Base-by-base conservation (phyloP, 805 yeast species). In the Metschnikowia lachancei region DNA sequence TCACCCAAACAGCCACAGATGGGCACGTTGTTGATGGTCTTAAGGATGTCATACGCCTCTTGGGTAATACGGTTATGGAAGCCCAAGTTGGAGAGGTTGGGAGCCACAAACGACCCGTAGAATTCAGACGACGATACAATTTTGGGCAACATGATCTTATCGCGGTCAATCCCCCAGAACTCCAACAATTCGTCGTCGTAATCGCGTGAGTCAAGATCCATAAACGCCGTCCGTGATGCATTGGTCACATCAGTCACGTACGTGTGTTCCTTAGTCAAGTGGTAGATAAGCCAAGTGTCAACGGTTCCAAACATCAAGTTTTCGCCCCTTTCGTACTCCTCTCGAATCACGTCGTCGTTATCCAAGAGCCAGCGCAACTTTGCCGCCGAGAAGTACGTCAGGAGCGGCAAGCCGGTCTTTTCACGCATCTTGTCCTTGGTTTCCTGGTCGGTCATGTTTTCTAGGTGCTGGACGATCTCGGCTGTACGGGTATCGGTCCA, bases 401-500 rank as follows among this genome's bases (percentile, higher is more conserved):
- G 85, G 38, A 91, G 72, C 28, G 96, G 96, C 57, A 91, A 77
- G 9, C 98, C 98, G 36, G 88, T 84, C 55, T 77, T 80, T 54
- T 77, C 72, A 58, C 79, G 75, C 56, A 89, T 72, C 45, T 73
- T 74, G 36, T 76, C 80, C 52, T 86, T 76, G 41, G 74, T 74
- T 28, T 77, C 82, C 36, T 72, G 75, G 20, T 82, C 73, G 20
- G 78, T 74, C 55, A 73, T 72, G 47, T 74, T 69, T 56, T 77
- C 77, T 62, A 85, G 74, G 53, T 81, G 78, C 51, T 78, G 78
- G 43, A 89, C 90, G 40, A 87, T 76, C 16, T 75, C 80, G 9
- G 86, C 69, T 34, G 95, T 92, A 61, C 98, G 79, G 34, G 95
- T 87, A 69, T 91, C 98, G 52, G 92, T 87, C 98, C 98, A 91